These are phyloP conservation scores for Sicyos baderoa DNA, from an alignment of 306 rosid genomes.

Conservation along the genomic window DNA sequence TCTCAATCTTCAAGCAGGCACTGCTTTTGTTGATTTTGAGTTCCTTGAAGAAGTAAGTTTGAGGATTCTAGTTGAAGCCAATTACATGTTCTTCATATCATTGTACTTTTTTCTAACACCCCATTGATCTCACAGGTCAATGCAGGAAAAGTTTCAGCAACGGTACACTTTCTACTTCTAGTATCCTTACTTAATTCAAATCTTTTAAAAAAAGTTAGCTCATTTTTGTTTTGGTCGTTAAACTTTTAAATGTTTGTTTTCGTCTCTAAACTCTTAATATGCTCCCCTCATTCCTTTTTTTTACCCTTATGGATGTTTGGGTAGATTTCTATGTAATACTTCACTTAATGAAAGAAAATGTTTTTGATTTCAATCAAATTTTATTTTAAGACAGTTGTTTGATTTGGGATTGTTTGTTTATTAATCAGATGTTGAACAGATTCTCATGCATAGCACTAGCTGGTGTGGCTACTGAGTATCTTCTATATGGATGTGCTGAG, in stretches of 20 bases:
- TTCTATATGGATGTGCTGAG: constrained; percentile 70
- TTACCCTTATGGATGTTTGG: too few species aligned
- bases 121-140: constrained; percentile 45
- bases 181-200: not conserved
- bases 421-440: constrained; percentile 59
- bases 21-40: constrained; percentile 81
- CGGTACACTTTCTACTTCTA: constrained; percentile 37
- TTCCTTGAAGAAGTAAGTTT: constrained; percentile 69
- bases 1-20: constrained; percentile 95
- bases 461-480: constrained; percentile 86
- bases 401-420: constrained; percentile 1
- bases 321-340: too few species aligned
- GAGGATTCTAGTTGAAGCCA: not conserved
- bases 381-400: not conserved
- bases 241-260: not conserved
- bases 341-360: not conserved
- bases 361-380: not conserved
- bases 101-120: not conserved
- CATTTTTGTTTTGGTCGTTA: too few species aligned
- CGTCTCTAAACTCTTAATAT: not conserved
- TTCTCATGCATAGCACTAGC: constrained; percentile 89
- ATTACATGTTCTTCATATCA: not conserved
- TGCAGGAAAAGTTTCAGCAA: constrained; percentile 68
- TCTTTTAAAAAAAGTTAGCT: too few species aligned
- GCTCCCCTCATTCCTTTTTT: not conserved